Evolutionary conservation across 2,329 filamentous ascomycete species (phyloP), one percentile per base, ranked within the genome.

Genomic region (Cladosporium sp.): DNA sequence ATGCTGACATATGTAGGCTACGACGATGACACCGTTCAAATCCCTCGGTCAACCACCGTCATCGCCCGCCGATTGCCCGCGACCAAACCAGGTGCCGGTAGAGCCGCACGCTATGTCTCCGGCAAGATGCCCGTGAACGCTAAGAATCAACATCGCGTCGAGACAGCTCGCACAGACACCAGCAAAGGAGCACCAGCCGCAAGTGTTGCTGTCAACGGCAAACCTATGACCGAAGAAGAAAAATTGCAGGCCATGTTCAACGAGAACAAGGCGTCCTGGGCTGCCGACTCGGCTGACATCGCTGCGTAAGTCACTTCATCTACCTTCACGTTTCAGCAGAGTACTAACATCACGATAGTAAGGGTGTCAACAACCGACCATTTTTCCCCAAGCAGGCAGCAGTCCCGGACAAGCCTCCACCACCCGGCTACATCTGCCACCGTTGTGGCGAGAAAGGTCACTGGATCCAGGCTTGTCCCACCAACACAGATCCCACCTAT

Each of bases 401-500:
- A 70, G 91, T 96, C 32, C 95, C 95, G 4, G 93, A 96, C 73
- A 93, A 97, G 75, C 92, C 95, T 55, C 93, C 95, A 2, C 95
- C 95, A 1, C 90, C 91, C 63, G 93, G 93, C 63, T 99, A 99
- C 78, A 90, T 97, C 68, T 99, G 95, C 81, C 97, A 97, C 77
- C 90, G 95, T 59, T 99, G 95, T 79, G 91, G 93, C 68, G 91
- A 97, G 78, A 97, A 97, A 81, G 95, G 85, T 84, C 95, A 99
- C 78, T 99, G 94, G 94, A 99, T 99, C 69, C 94, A 98, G 80
- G 87, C 92, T 62, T 99, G 95, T 75, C 95, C 95, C 7, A 99
- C 94, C n/a, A 99, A 99, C 78, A 92, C 97, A 77, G 93, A 99
- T 71, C 94, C 95, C 3, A 93, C 93, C 68, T 98, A 93, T 78